Evolutionary conservation across 2,329 filamentous ascomycete species (phyloP).

Genomic region (Onygena corvina): DNA sequence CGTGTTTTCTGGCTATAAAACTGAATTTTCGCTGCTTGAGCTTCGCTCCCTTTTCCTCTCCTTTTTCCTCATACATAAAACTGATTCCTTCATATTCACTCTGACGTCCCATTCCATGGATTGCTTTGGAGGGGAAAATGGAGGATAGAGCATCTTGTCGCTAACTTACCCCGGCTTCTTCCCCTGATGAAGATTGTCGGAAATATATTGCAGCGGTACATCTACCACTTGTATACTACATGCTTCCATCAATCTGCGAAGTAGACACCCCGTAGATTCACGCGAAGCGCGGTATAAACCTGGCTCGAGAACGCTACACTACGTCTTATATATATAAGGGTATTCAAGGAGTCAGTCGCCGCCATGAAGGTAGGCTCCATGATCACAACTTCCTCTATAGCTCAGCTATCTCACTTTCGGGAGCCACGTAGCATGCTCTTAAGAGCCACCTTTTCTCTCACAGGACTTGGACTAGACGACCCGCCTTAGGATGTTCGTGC

Average conservation of each 20-base stretch:
- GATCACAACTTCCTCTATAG: too few species aligned
- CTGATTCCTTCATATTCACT: slow-evolving; percentile 39
- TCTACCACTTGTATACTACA: slow-evolving; percentile 9
- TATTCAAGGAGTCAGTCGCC: too few species aligned
- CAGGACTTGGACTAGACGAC: too few species aligned
- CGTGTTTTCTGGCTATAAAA: slow-evolving; percentile 17
- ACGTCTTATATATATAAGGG: too few species aligned
- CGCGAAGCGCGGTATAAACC: too few species aligned
- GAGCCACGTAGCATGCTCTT: too few species aligned
- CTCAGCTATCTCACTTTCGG: too few species aligned
- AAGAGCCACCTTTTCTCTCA: too few species aligned
- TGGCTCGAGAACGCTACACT: too few species aligned
- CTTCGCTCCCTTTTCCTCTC: slow-evolving; percentile 20
- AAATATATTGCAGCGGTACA: slow-evolving; percentile 37
- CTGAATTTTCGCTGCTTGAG: slow-evolving; percentile 18
- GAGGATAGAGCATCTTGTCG: slow-evolving; percentile 31
- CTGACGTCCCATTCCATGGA: slow-evolving; percentile 30
- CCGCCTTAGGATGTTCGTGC: too few species aligned
- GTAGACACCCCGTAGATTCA: too few species aligned
- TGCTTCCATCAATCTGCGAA: background rate
- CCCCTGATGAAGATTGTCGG: slow-evolving; percentile 35
- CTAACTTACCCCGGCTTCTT: slow-evolving; percentile 37
- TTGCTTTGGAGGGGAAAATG: slow-evolving; percentile 37
- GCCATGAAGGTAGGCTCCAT: too few species aligned
- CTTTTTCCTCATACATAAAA: slow-evolving; percentile 30